A percentile compares a stretch with the other conserved stretches of the same genome.
Evolutionary conservation across 305 asterid genomes (phyloP).

Genomic region (Fraxinus angustifolia): DNA sequence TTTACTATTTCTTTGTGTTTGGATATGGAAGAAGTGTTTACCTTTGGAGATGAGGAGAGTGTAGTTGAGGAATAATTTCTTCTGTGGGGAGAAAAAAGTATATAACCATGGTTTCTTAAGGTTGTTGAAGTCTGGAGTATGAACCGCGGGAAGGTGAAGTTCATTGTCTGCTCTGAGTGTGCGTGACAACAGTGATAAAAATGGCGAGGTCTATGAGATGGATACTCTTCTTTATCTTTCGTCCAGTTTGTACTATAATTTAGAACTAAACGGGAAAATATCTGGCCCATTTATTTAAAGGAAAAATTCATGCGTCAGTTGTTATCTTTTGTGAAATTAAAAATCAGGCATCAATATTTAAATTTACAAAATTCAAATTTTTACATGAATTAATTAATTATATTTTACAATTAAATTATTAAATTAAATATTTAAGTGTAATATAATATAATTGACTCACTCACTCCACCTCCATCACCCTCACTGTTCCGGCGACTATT

Average conservation of each 20-base stretch:
- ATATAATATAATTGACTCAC: too few relatives aligned
- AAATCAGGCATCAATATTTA: too few relatives aligned
- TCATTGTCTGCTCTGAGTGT: conserved; percentile 22
- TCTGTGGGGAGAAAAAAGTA: conserved; percentile 29
- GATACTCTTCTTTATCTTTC: neutral
- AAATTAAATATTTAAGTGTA: too few relatives aligned
- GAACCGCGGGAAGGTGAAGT: conserved; percentile 42
- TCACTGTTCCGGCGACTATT: too few relatives aligned
- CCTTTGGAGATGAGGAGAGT: conserved; percentile 47
- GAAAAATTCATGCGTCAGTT: too few relatives aligned
- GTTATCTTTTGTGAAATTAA: too few relatives aligned
- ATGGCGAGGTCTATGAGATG: neutral
- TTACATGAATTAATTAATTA: too few relatives aligned
- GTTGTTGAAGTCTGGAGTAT: conserved; percentile 28
- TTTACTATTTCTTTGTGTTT: neutral
- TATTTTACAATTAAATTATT: too few relatives aligned
- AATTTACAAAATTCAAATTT: too few relatives aligned
- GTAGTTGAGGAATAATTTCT: conserved; percentile 38
- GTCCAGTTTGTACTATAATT: neutral
- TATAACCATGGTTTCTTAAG: conserved; percentile 20
- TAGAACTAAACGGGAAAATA: neutral
- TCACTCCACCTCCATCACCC: too few relatives aligned
- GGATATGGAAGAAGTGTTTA: conserved; percentile 9
- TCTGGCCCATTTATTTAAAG: neutral
- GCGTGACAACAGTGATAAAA: neutral